Evolutionary conservation across 2,329 filamentous ascomycete species (phyloP), one percentile per base, ranked within the genome.

Genomic region (Ceratocystis papillata): DNA sequence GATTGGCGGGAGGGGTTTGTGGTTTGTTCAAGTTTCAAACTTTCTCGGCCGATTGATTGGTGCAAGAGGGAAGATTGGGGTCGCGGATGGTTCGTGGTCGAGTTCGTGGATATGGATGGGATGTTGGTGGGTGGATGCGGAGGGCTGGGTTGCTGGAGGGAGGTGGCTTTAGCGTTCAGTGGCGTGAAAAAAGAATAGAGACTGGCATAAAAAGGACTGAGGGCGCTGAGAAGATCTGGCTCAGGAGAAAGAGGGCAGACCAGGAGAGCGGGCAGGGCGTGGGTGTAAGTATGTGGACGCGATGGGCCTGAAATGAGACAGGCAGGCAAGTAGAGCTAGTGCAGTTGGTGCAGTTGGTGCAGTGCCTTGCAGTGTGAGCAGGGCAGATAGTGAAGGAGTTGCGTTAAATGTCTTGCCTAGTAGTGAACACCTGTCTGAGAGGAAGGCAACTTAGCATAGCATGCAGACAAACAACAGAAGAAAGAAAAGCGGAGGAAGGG

Each of bases 11-110:
- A 28, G 37, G 17, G 30, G 5, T 62, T 59, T 59, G 55, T 33
- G 28, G 25, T 37, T 37, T 37, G 55, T 12, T 10, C 55, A 30
- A 59, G 55, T 60, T 60, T 41, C 46, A 22, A 57, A n/a, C 22
- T 60, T 65, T 60, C 63, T 65, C 63, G 63, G 63, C 63, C 63
- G 63, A 65, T 65, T 65, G 50, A 57, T 30, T 45, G 28, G 28
- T 59, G 17, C 28, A 37, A 30, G 30, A 63, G 45, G 45, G 37
- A 50, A 28, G 62, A 59, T 59, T 59, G 55, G 55, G 55, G 55
- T 59, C 28, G 55, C 33, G 55, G 55, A 15, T 33, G 22, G 53
- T 30, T 33, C 25, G 46, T 48, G 37, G 37, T 41, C 3, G 37
- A 20, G 61, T 25, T 55, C 25, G 50, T 22, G 50, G 50, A 25